Conservation (phyloP, 257 asterid genomes). For the Penstemon eatonii region DNA sequence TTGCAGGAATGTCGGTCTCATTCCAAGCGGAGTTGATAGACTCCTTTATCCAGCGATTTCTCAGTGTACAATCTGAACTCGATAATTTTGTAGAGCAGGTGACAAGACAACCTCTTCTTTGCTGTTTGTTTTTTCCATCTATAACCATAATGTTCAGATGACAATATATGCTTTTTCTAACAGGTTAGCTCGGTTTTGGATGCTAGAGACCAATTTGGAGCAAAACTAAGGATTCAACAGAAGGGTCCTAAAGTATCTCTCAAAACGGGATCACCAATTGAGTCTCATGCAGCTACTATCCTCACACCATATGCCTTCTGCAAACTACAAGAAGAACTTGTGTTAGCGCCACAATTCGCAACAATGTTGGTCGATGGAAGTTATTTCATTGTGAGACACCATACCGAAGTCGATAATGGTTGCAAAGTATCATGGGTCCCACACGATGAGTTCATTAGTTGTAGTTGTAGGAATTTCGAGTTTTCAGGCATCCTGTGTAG, state of each 20-base stretch:
- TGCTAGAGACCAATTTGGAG: slow-evolving; percentile 37
- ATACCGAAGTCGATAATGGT: slow-evolving; percentile 47
- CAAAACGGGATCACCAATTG: slow-evolving; percentile 60
- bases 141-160: background rate
- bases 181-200: slow-evolving; percentile 51
- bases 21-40: slow-evolving; percentile 45
- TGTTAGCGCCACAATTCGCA: slow-evolving; percentile 59
- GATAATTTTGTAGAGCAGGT: slow-evolving; percentile 60
- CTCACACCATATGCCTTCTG: slow-evolving; percentile 61
- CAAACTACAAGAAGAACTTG: slow-evolving; percentile 59
- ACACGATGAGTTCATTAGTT: slow-evolving; percentile 52
- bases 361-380: slow-evolving; percentile 47
- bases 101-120: background rate
- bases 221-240: slow-evolving; percentile 30
- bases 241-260: slow-evolving; percentile 40
- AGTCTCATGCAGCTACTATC: slow-evolving; percentile 51
- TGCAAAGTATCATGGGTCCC: slow-evolving; percentile 63
- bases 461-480: slow-evolving; percentile 57
- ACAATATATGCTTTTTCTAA: slow-evolving; percentile 7
- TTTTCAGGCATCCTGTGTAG: slow-evolving; percentile 62
- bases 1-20: slow-evolving; percentile 58
- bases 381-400: slow-evolving; percentile 61
- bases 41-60: slow-evolving; percentile 48
- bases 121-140: background rate
- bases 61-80: slow-evolving; percentile 46